Conservation (phyloP, 352 stramenopile species). For the Blastocystis sp. region DNA sequence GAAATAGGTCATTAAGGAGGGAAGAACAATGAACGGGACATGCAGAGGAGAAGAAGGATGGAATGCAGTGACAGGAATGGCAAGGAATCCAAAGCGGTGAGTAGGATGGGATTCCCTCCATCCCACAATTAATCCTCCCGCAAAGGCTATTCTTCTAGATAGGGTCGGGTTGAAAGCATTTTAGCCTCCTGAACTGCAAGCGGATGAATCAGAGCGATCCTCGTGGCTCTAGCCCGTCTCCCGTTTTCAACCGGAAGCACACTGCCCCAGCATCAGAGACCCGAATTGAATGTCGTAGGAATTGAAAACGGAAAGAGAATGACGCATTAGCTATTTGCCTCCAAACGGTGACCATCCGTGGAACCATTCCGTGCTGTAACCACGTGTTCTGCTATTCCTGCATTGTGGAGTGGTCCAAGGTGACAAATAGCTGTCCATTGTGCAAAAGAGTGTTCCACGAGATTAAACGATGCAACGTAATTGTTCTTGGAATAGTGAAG, state of each 20-base stretch:
- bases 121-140: too few relatives aligned
- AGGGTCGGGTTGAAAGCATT: too few relatives aligned
- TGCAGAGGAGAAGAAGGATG: too few relatives aligned
- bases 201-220: constrained; percentile 29
- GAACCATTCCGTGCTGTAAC: constrained; percentile 19
- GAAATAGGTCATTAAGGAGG: too few relatives aligned
- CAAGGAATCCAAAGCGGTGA: too few relatives aligned
- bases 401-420: constrained; percentile 61
- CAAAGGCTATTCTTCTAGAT: too few relatives aligned
- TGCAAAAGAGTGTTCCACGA: constrained; percentile 39
- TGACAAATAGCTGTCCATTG: constrained; percentile 54
- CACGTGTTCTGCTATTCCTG: constrained; percentile 60
- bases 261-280: neutral
- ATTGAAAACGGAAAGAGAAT: neutral
- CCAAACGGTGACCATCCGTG: neutral
- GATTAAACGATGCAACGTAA: constrained; percentile 1
- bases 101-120: too few relatives aligned
- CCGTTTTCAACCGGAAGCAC: neutral
- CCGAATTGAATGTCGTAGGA: constrained; percentile 25
- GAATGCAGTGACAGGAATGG: too few relatives aligned
- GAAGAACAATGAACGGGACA: too few relatives aligned
- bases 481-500: too few relatives aligned
- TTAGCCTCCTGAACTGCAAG: neutral
- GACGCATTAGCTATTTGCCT: constrained; percentile 42
- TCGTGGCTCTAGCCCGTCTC: neutral